Conservation (phyloP, 2,329 filamentous ascomycete species). For the Alternaria sp. region DNA sequence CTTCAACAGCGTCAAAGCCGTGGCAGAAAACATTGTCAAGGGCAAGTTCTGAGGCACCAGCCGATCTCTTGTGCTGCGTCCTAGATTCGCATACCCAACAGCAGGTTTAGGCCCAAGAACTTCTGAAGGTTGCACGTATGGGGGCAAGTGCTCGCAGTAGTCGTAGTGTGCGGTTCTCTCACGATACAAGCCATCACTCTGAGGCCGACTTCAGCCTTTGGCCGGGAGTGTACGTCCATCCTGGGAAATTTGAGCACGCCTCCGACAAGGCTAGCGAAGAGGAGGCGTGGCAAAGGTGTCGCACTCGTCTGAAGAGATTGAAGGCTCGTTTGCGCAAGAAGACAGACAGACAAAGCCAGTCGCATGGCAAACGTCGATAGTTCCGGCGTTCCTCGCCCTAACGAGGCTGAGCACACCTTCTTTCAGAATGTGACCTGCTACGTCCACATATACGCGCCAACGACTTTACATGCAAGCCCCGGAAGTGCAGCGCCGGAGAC, state of each 20-base stretch:
- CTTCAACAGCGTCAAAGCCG: not conserved
- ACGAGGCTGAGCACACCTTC: constrained; percentile 5
- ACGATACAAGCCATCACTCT: constrained; percentile 1
- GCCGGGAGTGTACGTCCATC: constrained; percentile 36
- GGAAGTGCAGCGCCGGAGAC: not conserved
- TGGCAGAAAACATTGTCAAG: not conserved
- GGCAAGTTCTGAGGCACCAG: not conserved
- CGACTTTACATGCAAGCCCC: constrained; percentile 6
- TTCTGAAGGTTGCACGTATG: not conserved
- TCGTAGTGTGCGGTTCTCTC: constrained; percentile 14
- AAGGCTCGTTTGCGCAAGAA: constrained; percentile 6
- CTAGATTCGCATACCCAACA: not conserved
- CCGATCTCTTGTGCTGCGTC: not conserved
- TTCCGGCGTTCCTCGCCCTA: constrained; percentile 11
- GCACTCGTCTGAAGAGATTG: constrained; percentile 24
- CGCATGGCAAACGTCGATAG: constrained; percentile 19
- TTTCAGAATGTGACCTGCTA: constrained; percentile 21
- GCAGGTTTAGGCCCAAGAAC: not conserved
- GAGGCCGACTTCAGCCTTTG: constrained; percentile 29
- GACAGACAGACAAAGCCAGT: not conserved
- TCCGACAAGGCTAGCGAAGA: constrained; percentile 18
- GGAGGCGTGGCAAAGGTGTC: constrained; percentile 35
- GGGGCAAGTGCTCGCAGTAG: constrained; percentile 5
- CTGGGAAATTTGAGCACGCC: constrained; percentile 31
- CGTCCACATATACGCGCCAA: constrained; percentile 23